Evolutionary conservation across 2,329 filamentous ascomycete genomes (phyloP).

Genomic region (Trichophyton simii): DNA sequence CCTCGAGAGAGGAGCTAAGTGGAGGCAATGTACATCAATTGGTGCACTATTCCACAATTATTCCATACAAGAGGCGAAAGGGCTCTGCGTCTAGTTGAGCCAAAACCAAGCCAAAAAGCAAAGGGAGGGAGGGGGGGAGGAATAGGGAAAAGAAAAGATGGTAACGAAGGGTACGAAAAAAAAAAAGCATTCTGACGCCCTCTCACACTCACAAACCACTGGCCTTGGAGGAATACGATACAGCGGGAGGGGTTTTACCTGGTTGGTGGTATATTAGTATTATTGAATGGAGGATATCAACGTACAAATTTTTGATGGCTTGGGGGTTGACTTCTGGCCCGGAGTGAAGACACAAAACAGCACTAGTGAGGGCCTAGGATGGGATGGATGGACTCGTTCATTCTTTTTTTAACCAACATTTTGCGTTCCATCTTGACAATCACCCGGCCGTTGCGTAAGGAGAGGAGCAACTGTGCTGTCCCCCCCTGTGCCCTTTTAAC

Average conservation of each 20-base stretch:
- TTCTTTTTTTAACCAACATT: neutral
- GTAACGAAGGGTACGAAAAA: neutral
- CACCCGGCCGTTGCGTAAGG: neutral
- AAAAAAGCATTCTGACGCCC: neutral
- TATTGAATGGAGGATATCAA: neutral
- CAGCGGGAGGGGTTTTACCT: neutral
- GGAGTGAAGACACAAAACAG: neutral
- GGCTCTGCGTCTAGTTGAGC: neutral
- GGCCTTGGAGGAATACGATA: neutral
- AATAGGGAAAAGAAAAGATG: neutral
- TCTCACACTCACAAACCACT: neutral
- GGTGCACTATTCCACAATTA: neutral
- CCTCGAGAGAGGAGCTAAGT: neutral
- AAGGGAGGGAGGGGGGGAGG: neutral
- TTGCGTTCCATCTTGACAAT: neutral
- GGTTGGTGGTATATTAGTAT: neutral
- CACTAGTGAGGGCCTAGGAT: neutral
- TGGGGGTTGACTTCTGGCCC: neutral
- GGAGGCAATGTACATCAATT: slow-evolving; percentile 3
- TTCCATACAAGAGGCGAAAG: slow-evolving; percentile 1
- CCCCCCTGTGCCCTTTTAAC: neutral
- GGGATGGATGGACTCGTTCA: neutral
- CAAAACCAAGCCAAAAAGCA: neutral
- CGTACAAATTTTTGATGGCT: neutral
- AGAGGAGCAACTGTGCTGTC: neutral